These are phyloP conservation scores for Komagataella pseudopastoris DNA, from an alignment of 805 yeast genomes.

Conservation along the genomic window DNA sequence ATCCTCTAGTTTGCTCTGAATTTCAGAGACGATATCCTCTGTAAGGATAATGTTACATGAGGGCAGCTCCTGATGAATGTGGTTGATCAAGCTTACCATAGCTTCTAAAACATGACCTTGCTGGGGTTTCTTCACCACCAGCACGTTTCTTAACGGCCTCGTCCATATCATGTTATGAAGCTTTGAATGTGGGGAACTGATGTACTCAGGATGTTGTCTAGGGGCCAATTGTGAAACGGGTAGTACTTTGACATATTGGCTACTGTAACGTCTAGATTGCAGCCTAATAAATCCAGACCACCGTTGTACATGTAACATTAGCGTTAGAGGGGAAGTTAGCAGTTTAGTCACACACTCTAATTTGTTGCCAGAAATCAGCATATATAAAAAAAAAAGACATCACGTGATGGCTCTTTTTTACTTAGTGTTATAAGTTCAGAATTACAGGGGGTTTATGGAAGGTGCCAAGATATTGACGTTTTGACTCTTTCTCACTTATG, in stretches of 20 bases:
- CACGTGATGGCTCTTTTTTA: neutral
- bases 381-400: neutral
- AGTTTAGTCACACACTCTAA: neutral
- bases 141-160: slow-evolving; percentile 58
- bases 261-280: neutral
- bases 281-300: neutral
- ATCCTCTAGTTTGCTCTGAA: slow-evolving; percentile 16
- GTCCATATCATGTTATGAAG: slow-evolving; percentile 58
- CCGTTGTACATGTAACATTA: neutral
- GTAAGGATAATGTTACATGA: slow-evolving; percentile 67
- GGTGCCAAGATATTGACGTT: neutral
- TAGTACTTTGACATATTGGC: neutral
- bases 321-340: neutral
- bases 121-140: slow-evolving; percentile 80
- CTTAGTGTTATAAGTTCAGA: neutral
- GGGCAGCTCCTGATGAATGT: slow-evolving; percentile 50
- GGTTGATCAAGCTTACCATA: slow-evolving; percentile 49
- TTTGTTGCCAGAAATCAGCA: neutral
- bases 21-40: slow-evolving; percentile 61
- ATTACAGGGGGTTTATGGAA: neutral
- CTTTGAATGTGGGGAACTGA: slow-evolving; percentile 42
- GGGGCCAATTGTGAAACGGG: neutral
- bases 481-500: neutral
- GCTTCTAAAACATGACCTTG: slow-evolving; percentile 50
- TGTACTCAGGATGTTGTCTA: slow-evolving; percentile 32